Base-by-base conservation (phyloP, 306 rosid species). In the Medicago arabica region DNA sequence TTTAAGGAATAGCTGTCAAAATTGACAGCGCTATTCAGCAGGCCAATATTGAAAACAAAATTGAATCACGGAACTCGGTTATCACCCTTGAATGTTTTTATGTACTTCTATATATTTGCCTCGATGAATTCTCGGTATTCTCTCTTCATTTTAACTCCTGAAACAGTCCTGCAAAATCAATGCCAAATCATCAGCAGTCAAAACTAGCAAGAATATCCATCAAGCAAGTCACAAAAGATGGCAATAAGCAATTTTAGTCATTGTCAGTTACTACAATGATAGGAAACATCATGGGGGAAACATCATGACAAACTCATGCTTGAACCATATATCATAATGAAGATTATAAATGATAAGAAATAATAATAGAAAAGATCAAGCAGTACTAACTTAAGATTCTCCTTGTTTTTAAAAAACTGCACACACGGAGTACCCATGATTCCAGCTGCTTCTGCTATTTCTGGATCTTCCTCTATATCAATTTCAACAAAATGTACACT, bases 381-480 rank as follows among this genome's bases (percentile, higher is more conserved):
- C 69, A 74, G 51, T 76, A 71, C 91, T 82, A 43, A 89, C 98
- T 86, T 76, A 75, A 94, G 53, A 93, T 88, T 91, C 80, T 91
- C 97, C 87, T 91, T 94, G 76, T 90, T 94, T 86, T 94, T 94
- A 83, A 91, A 94, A 84, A 84, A 94, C 86, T 94, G 97, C 83
- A 91, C 96, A 51, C 97, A 91, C n/a, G 97, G 98, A 75, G 98
- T 91, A 65, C 98, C 97, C 98, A 91, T 94, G 83, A 94, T 91
- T 65, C 91, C 97, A 40, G 96, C 98, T 77, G 98, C 98, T 85
- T 87, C 98, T 21, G 98, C 97, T 79, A 94, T 68, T 82, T 94
- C 98, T 43, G 81, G 98, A 86, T 94, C 98, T 82, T 94, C 97
- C 86, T 94, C 98, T 10, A 94, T 94, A 80, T 94, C 98, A 81